Evolutionary conservation across 495 filamentous ascomycete species (phyloP).

Genomic region (Lepraria neglecta): DNA sequence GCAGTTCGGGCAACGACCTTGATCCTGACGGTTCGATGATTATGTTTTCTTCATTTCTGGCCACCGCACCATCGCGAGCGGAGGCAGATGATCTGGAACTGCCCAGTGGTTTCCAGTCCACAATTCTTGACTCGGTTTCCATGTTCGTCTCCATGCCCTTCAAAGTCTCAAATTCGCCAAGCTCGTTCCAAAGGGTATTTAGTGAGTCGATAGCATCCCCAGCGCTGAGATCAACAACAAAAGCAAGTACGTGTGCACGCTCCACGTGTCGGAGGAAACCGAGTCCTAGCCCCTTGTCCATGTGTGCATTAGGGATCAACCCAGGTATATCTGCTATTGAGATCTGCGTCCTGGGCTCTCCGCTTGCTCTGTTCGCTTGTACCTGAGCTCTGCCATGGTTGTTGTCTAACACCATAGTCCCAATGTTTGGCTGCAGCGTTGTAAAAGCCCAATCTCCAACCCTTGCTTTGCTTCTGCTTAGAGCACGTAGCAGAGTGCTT

Average conservation of each 20-base stretch:
- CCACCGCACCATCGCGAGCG: slow-evolving; percentile 2
- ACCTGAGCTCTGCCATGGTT: slow-evolving; percentile 60
- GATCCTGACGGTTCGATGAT: slow-evolving; percentile 33
- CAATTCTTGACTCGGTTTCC: slow-evolving; percentile 35
- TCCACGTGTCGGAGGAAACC: slow-evolving; percentile 93
- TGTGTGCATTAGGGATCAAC: slow-evolving; percentile 80
- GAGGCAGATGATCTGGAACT: slow-evolving; percentile 14
- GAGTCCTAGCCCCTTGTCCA: slow-evolving; percentile 85
- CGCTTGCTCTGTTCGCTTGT: slow-evolving; percentile 33
- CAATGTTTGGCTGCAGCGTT: slow-evolving; percentile 87
- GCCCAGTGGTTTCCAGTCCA: slow-evolving; percentile 24
- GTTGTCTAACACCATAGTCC: slow-evolving; percentile 86
- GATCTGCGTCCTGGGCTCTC: slow-evolving; percentile 59
- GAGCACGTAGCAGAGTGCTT: slow-evolving; percentile 78
- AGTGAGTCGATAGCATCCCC: slow-evolving; percentile 73
- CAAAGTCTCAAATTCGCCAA: slow-evolving; percentile 76
- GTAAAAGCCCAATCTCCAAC: slow-evolving; percentile 97
- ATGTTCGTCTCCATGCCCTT: slow-evolving; percentile 54
- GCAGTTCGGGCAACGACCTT: slow-evolving; percentile 23
- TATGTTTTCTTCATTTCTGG: slow-evolving; percentile 28
- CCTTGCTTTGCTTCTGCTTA: slow-evolving; percentile 78
- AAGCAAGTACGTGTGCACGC: slow-evolving; percentile 83
- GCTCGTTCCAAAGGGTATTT: slow-evolving; percentile 79
- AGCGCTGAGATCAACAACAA: slow-evolving; percentile 79
- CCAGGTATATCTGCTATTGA: slow-evolving; percentile 96